phyloP scores from a whole-genome alignment of 441 rosid species.

The Brassica hybrid region DNA sequence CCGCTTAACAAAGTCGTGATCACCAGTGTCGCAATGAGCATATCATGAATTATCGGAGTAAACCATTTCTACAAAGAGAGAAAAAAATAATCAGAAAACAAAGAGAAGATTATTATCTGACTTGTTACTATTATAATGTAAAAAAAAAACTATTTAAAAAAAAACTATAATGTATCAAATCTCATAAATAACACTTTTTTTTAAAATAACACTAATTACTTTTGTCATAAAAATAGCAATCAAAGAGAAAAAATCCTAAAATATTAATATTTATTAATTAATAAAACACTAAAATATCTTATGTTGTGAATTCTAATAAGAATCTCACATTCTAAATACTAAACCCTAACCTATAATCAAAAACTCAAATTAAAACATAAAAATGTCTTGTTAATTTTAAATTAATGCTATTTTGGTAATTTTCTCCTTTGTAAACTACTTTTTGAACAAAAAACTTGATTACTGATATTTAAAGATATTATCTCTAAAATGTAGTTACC shows the following conservation, averaged over 20 bases:
- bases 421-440: not conserved
- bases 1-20: slow-evolving; percentile 65
- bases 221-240: not conserved
- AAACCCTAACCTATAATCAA: not conserved
- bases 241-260: not conserved
- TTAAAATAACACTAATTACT: no score
- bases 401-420: not conserved
- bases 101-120: slow-evolving; percentile 1
- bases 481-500: slow-evolving; percentile 29
- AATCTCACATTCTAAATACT: not conserved
- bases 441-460: no score
- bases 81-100: not conserved
- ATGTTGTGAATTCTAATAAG: no score
- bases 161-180: not conserved
- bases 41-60: slow-evolving; percentile 46
- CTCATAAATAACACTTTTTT: not conserved
- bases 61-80: slow-evolving; percentile 47
- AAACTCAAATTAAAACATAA: not conserved
- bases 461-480: no score
- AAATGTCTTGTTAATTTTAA: no score
- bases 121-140: not conserved
- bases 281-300: not conserved
- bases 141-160: no score
- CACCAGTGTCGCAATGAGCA: slow-evolving; percentile 57
- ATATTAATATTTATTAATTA: not conserved